A percentile compares a stretch with the other conserved stretches of the same genome.
phyloP scores from a whole-genome alignment of 352 stramenopile genomes.

The Globisporangium polare region DNA sequence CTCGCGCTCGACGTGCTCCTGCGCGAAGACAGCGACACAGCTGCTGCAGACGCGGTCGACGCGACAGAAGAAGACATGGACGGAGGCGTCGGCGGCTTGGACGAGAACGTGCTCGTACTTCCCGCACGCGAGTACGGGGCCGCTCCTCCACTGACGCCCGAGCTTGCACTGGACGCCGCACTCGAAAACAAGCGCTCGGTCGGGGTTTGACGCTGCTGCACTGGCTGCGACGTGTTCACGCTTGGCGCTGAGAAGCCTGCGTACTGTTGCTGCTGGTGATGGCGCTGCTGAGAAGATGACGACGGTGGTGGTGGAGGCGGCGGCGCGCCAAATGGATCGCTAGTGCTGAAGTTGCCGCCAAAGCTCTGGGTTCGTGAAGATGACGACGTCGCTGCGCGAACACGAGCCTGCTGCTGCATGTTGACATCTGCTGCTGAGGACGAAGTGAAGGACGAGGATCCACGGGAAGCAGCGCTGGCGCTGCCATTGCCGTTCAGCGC shows the following conservation, averaged over 20 bases:
- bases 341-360: background rate
- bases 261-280: constrained; percentile 4
- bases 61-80: constrained; percentile 7
- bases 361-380: background rate
- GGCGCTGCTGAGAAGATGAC: background rate
- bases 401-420: background rate
- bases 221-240: background rate
- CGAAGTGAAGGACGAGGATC: background rate
- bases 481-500: background rate
- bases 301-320: constrained; percentile 3
- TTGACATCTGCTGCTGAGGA: background rate
- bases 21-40: constrained; percentile 29
- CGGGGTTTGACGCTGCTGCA: constrained; percentile 2
- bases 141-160: background rate
- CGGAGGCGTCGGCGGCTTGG: constrained; percentile 12
- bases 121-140: background rate
- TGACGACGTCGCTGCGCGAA: background rate
- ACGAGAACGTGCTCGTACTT: constrained; percentile 3
- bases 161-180: background rate
- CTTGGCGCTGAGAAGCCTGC: background rate
- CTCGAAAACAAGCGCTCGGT: constrained; percentile 5
- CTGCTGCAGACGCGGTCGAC: constrained; percentile 22
- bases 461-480: background rate
- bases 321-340: constrained; percentile 12
- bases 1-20: constrained; percentile 18